These are phyloP conservation scores for Sapria himalayana DNA, from an alignment of 345 rosid genomes.

Conservation along the genomic window DNA sequence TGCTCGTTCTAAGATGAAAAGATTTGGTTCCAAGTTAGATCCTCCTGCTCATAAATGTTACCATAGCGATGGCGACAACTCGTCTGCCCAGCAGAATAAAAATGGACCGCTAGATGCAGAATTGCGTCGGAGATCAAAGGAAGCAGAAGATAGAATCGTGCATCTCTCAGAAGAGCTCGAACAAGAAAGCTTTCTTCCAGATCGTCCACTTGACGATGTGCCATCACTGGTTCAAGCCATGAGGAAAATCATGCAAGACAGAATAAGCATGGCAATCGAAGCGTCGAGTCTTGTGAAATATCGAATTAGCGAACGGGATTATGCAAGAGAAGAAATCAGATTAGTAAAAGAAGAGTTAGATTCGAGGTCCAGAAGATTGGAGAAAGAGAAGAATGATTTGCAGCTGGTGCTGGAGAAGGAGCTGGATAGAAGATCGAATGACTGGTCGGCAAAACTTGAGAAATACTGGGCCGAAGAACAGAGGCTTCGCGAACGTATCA, in stretches of 20 bases:
- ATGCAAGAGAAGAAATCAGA: conserved; percentile 39
- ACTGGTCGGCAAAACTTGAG: conserved; percentile 73
- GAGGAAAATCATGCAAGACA: conserved; percentile 44
- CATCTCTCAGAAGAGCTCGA: conserved; percentile 51
- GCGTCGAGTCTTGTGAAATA: conserved; percentile 40
- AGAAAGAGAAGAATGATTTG: conserved; percentile 60
- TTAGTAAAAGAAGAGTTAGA: conserved; percentile 36
- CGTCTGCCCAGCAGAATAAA: conserved; percentile 15
- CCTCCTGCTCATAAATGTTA: conserved; percentile 17
- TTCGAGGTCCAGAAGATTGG: conserved; percentile 31
- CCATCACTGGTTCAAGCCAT: conserved; percentile 37
- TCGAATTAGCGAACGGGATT: conserved; percentile 42
- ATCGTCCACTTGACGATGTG: conserved; percentile 35
- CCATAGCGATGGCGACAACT: conserved; percentile 23
- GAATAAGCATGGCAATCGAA: conserved; percentile 53
- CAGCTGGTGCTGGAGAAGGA: conserved; percentile 79
- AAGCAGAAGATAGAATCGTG: conserved; percentile 52
- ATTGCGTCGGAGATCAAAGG: conserved; percentile 35
- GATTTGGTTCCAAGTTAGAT: conserved; percentile 24
- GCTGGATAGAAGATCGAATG: conserved; percentile 86
- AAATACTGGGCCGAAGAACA: conserved; percentile 68
- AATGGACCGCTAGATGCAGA: conserved; percentile 29
- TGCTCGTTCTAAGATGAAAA: conserved; percentile 26
- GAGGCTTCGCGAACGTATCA: conserved; percentile 77
- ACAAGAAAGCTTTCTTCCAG: conserved; percentile 32